Percentiles rank a stretch among this genome's conserved stretches.
phyloP scores from a whole-genome alignment of 139 green algal genomes.

The Haematococcus lacustris region DNA sequence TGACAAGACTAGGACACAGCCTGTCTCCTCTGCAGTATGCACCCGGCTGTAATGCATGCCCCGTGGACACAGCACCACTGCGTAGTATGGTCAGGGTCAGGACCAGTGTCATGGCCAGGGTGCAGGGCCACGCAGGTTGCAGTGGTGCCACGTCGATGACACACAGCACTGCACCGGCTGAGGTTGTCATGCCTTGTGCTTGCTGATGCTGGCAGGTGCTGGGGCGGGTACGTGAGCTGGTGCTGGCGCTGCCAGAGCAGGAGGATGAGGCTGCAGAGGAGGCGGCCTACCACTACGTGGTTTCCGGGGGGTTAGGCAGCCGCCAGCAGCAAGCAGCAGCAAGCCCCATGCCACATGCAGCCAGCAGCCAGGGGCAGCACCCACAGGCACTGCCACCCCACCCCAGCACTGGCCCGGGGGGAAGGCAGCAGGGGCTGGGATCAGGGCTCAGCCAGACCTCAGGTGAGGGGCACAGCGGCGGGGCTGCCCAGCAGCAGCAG shows the following conservation, averaged over 20 bases:
- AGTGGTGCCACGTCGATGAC: background rate
- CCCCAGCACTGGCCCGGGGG: too few relatives aligned
- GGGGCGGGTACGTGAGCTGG: slow-evolving; percentile 13
- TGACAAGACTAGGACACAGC: too few relatives aligned
- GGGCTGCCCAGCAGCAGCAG: too few relatives aligned
- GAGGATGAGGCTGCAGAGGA: background rate
- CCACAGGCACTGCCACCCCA: background rate
- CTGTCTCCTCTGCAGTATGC: too few relatives aligned
- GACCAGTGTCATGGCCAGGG: too few relatives aligned
- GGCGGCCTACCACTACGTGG: background rate
- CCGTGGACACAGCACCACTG: too few relatives aligned
- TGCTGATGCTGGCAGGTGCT: slow-evolving; percentile 15
- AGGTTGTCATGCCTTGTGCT: background rate
- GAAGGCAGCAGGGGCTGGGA: too few relatives aligned
- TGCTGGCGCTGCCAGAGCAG: slow-evolving; percentile 19
- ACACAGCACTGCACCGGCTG: background rate
- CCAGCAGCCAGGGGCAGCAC: too few relatives aligned
- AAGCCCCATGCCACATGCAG: slow-evolving; percentile 1
- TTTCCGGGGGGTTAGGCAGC: background rate
- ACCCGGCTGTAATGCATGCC: too few relatives aligned
- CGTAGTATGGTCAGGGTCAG: too few relatives aligned
- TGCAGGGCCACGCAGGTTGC: slow-evolving; percentile 3
- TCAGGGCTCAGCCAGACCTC: background rate
- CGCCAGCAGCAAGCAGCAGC: slow-evolving; percentile 1
- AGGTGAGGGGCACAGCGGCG: background rate